Conservation (phyloP, 768 basidiomycete genomes). For the Russula ochroleuca region DNA sequence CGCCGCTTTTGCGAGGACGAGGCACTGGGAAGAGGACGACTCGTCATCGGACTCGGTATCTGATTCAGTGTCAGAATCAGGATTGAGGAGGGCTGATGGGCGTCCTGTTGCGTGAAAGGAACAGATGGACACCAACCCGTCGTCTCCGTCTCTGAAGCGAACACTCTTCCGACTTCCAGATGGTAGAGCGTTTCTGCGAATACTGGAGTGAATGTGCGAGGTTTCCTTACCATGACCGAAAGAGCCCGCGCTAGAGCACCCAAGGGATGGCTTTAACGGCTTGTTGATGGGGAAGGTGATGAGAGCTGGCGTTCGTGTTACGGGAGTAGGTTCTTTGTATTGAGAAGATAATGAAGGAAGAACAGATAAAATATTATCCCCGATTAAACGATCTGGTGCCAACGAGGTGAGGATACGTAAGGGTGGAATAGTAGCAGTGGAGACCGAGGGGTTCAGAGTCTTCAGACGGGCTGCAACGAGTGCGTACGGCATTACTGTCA, state of each 20-base stretch:
- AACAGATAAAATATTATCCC: background rate
- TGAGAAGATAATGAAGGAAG: background rate
- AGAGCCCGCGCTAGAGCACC: background rate
- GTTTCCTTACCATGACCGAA: background rate
- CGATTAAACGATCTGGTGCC: background rate
- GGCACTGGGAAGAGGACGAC: background rate
- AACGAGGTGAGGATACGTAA: background rate
- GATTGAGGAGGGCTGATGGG: slow-evolving; percentile 7
- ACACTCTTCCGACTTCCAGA: background rate
- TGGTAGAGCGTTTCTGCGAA: background rate
- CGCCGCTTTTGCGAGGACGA: background rate
- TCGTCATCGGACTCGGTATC: slow-evolving; percentile 9
- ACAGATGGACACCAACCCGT: slow-evolving; percentile 6
- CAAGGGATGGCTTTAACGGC: slow-evolving; percentile 10
- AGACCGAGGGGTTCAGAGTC: background rate
- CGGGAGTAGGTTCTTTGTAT: background rate
- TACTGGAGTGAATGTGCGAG: background rate
- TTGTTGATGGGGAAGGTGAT: background rate
- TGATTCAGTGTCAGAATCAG: slow-evolving; percentile 1
- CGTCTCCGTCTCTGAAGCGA: slow-evolving; percentile 10
- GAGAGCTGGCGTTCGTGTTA: background rate
- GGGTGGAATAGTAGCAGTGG: background rate
- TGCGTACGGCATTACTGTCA: slow-evolving; percentile 13
- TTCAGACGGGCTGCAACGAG: background rate
- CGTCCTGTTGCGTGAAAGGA: slow-evolving; percentile 7